Evolutionary conservation across 768 basidiomycete genomes (phyloP).

Genomic region (Udeniomyces megalosporus): DNA sequence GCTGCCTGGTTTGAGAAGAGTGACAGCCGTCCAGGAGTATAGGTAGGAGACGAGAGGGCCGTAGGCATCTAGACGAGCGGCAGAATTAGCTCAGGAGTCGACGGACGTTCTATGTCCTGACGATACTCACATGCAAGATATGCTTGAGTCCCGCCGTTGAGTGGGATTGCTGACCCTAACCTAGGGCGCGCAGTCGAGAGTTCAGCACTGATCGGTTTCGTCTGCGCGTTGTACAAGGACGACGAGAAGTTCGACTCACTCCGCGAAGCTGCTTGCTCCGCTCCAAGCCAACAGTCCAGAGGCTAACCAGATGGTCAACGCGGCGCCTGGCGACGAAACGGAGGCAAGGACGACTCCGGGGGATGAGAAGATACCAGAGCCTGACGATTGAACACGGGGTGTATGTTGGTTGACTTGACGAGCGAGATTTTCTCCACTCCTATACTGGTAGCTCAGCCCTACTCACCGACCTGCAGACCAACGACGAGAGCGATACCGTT

Average conservation of each 20-base stretch:
- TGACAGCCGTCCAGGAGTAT: constrained; percentile 72
- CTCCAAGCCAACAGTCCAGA: constrained; percentile 10
- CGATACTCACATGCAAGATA: constrained; percentile 8
- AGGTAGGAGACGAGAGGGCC: constrained; percentile 48
- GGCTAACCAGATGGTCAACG: constrained; percentile 4
- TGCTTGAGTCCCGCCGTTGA: constrained; percentile 13
- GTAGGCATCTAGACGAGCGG: constrained; percentile 12
- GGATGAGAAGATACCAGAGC: constrained; percentile 7
- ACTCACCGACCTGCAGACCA: constrained; percentile 8
- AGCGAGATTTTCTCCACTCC: too few species aligned
- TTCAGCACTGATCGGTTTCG: too few species aligned
- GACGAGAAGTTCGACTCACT: not conserved
- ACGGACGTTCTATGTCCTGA: not conserved
- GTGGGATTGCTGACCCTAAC: constrained; percentile 2
- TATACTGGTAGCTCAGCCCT: too few species aligned
- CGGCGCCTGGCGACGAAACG: not conserved
- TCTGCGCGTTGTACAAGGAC: too few species aligned
- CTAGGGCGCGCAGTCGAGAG: too few species aligned
- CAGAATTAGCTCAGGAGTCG: not conserved
- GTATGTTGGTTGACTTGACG: too few species aligned
- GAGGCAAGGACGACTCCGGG: not conserved
- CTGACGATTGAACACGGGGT: too few species aligned
- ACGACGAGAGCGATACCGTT: constrained; percentile 14
- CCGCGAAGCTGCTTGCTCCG: constrained; percentile 4
- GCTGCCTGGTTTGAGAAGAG: constrained; percentile 4